Conservation (phyloP, 495 filamentous ascomycete genomes). For the Aspergillus coremiiformis region DNA sequence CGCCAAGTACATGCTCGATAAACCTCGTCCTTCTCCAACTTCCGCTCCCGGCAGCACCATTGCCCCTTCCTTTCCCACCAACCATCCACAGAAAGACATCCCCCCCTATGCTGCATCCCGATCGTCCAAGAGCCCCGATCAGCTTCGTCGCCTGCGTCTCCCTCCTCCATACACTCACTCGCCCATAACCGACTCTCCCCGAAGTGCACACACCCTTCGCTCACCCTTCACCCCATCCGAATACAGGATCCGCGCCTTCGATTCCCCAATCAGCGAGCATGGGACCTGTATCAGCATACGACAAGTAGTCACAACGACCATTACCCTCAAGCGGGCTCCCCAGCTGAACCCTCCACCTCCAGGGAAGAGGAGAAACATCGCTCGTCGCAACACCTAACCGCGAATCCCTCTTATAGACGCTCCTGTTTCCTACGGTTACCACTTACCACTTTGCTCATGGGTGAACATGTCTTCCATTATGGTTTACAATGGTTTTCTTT, state of each 20-base stretch:
- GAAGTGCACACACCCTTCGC: slow-evolving; percentile 8
- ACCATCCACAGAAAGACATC: not conserved
- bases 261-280: not conserved
- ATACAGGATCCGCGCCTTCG: not conserved
- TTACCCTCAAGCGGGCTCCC: slow-evolving; percentile 12
- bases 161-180: slow-evolving; percentile 9
- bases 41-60: slow-evolving; percentile 6
- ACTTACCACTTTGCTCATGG: not conserved
- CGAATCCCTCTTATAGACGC: too few species aligned
- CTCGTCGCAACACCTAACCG: slow-evolving; percentile 2
- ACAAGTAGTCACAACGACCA: slow-evolving; percentile 13
- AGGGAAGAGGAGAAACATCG: slow-evolving; percentile 4
- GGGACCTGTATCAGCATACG: slow-evolving; percentile 7
- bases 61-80: slow-evolving; percentile 1
- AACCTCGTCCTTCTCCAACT: slow-evolving; percentile 5
- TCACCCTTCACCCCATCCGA: slow-evolving; percentile 8
- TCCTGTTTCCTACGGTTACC: not conserved
- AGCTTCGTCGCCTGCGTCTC: slow-evolving; percentile 7
- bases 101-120: not conserved
- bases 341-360: slow-evolving; percentile 9
- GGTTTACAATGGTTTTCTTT: too few species aligned
- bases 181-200: slow-evolving; percentile 4
- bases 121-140: not conserved
- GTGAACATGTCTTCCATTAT: not conserved
- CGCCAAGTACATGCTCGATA: slow-evolving; percentile 9